Evolutionary conservation across 2,329 filamentous ascomycete species (phyloP).

Genomic region (Xylariaceae sp.): DNA sequence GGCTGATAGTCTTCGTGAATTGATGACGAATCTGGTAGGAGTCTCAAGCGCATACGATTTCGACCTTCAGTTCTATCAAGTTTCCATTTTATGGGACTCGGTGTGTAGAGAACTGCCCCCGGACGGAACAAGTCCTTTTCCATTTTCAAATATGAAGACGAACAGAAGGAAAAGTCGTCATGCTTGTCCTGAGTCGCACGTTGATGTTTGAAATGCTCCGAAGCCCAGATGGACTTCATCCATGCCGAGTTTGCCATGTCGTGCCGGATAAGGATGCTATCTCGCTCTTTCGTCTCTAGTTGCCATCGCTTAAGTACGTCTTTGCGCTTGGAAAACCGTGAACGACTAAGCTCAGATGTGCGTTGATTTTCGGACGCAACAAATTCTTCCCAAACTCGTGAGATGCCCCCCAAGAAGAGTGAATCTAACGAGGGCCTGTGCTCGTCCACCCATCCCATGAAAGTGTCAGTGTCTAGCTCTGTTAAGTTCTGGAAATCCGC

Average conservation of each 20-base stretch:
- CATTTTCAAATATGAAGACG: constrained; percentile 70
- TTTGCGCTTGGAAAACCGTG: constrained; percentile 66
- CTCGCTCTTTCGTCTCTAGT: constrained; percentile 58
- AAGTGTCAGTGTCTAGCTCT: constrained; percentile 82
- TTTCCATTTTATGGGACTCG: constrained; percentile 70
- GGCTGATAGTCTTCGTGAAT: constrained; percentile 74
- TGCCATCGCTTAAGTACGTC: constrained; percentile 82
- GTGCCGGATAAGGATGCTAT: constrained; percentile 73
- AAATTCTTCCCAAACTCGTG: constrained; percentile 82
- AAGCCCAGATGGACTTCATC: constrained; percentile 92
- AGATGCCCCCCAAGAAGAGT: constrained; percentile 76
- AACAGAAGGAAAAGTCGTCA: constrained; percentile 76
- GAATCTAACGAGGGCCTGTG: constrained; percentile 72
- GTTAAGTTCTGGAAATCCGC: constrained; percentile 78
- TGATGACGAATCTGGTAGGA: constrained; percentile 69
- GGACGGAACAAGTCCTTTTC: constrained; percentile 72
- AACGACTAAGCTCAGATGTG: constrained; percentile 69
- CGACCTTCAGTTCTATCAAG: constrained; percentile 92
- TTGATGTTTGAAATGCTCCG: constrained; percentile 89
- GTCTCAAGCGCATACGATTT: constrained; percentile 86
- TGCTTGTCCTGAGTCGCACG: constrained; percentile 86
- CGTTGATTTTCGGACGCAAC: constrained; percentile 75
- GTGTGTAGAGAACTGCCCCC: constrained; percentile 71
- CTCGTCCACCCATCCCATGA: constrained; percentile 81
- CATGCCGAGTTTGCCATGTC: constrained; percentile 83